A percentile compares a stretch with the other conserved stretches of the same genome.
Conservation (phyloP, 345 rosid species). For the Balakata baccata region DNA sequence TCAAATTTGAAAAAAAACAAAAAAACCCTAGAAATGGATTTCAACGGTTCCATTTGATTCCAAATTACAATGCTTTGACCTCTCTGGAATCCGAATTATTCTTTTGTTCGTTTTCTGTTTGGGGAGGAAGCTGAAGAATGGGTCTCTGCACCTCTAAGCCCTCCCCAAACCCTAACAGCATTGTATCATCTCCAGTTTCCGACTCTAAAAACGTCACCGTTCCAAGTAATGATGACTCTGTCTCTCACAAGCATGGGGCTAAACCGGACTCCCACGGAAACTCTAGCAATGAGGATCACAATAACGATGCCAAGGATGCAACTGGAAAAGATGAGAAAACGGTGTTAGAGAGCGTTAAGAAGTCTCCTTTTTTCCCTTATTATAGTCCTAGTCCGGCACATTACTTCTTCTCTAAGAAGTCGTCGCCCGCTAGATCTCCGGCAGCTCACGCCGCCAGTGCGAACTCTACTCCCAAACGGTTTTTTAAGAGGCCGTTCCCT, state of each 20-base stretch:
- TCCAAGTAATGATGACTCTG: conserved; percentile 20
- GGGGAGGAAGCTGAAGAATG: conserved; percentile 43
- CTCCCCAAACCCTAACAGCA: conserved; percentile 35
- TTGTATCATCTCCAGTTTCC: conserved; percentile 33
- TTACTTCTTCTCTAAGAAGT: conserved; percentile 73
- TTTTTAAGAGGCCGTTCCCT: conserved; percentile 76
- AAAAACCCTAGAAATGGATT: conserved; percentile 14
- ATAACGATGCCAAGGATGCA: conserved; percentile 28
- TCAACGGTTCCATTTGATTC: conserved; percentile 9
- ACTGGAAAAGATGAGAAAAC: conserved; percentile 20
- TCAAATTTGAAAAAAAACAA: not conserved
- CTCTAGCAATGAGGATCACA: conserved; percentile 14
- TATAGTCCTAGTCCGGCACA: conserved; percentile 94
- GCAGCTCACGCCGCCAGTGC: conserved; percentile 40
- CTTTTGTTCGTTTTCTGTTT: conserved; percentile 10
- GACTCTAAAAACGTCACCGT: conserved; percentile 12
- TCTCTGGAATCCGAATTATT: not conserved
- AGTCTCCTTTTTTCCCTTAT: conserved; percentile 77
- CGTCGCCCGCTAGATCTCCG: conserved; percentile 84
- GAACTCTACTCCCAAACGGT: conserved; percentile 75
- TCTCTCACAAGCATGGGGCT: conserved; percentile 25
- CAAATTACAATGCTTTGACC: conserved; percentile 6
- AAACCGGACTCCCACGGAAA: conserved; percentile 24
- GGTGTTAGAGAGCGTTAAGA: conserved; percentile 24
- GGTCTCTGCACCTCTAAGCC: conserved; percentile 79